Percentiles rank a stretch among this genome's conserved stretches.
Conservation (phyloP, 2,329 filamentous ascomycete species). For the Dactylella cylindrospora region DNA sequence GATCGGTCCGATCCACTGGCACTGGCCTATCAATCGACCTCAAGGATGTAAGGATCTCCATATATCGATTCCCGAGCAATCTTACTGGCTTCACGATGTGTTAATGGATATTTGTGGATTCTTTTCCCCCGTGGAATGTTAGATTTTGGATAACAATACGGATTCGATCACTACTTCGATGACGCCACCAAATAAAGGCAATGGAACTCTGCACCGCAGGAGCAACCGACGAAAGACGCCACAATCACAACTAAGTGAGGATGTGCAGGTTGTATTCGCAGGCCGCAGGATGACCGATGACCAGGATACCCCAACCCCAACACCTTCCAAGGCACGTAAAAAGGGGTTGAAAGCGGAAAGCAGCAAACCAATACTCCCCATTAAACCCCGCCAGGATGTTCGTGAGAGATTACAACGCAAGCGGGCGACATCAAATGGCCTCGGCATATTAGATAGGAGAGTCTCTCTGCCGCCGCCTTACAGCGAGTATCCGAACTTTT, state of each 20-base stretch:
- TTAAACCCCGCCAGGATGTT: constrained; percentile 27
- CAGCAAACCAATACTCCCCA: constrained; percentile 26
- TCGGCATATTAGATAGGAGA: constrained; percentile 13
- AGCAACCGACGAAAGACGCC: constrained; percentile 5
- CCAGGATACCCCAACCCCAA: constrained; percentile 19
- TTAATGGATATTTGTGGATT: constrained; percentile 10
- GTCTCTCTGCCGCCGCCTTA: constrained; percentile 34
- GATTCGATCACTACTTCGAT: constrained; percentile 30
- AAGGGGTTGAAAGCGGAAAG: constrained; percentile 3
- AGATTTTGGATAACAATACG: constrained; percentile 20
- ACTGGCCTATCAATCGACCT: constrained; percentile 14
- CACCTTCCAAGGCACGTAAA: constrained; percentile 23
- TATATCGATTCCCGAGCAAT: constrained; percentile 13
- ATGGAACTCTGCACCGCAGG: constrained; percentile 20
- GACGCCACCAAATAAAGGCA: constrained; percentile 11
- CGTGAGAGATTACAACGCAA: constrained; percentile 18
- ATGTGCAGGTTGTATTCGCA: constrained; percentile 26
- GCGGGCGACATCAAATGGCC: constrained; percentile 5
- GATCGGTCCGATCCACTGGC: constrained; percentile 25
- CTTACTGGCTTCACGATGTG: constrained; percentile 13
- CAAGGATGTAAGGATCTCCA: constrained; percentile 36
- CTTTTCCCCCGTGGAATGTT: constrained; percentile 2
- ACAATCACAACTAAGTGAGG: constrained; percentile 21
- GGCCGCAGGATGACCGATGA: constrained; percentile 2
- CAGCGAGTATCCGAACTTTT: constrained; percentile 20